Conservation (phyloP, 164 flowering plant species). For the Chimonanthus salicifolius region DNA sequence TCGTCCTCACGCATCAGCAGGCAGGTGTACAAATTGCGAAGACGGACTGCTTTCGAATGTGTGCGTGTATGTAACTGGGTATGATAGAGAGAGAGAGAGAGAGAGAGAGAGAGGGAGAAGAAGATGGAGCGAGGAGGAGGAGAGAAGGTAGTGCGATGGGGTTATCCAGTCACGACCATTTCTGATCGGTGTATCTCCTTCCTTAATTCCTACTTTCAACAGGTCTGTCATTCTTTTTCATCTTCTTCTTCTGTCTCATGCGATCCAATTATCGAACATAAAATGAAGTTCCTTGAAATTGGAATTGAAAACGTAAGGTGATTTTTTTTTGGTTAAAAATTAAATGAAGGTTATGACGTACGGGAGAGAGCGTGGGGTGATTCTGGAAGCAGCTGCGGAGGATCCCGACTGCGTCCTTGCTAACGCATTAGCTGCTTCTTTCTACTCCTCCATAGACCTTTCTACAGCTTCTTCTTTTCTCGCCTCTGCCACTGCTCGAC, state of each 20-base stretch:
- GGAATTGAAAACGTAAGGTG: no score
- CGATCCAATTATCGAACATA: not conserved
- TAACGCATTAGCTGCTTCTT: conserved; percentile 66
- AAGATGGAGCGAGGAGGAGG: conserved; percentile 12
- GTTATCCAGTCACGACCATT: conserved; percentile 55
- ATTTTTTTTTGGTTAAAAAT: not conserved
- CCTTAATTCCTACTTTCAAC: conserved; percentile 64
- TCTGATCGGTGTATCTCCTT: conserved; percentile 73
- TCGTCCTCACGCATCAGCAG: no score
- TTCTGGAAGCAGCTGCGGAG: conserved; percentile 50
- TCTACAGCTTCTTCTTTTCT: conserved; percentile 32
- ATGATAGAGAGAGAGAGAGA: not conserved
- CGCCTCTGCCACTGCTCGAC: conserved; percentile 44
- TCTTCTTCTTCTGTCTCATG: not conserved
- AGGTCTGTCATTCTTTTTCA: conserved; percentile 30
- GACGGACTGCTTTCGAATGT: no score
- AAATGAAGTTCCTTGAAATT: not conserved
- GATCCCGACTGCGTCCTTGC: conserved; percentile 74
- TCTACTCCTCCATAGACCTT: conserved; percentile 34
- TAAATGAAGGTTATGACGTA: conserved; percentile 50
- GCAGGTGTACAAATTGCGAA: no score
- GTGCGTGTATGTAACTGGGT: not conserved
- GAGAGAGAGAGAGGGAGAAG: not conserved
- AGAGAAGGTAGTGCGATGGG: conserved; percentile 56
- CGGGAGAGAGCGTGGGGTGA: conserved; percentile 65